phyloP scores from a whole-genome alignment of 163 green algal genomes.

The Chlamydomonas reinhardtii region DNA sequence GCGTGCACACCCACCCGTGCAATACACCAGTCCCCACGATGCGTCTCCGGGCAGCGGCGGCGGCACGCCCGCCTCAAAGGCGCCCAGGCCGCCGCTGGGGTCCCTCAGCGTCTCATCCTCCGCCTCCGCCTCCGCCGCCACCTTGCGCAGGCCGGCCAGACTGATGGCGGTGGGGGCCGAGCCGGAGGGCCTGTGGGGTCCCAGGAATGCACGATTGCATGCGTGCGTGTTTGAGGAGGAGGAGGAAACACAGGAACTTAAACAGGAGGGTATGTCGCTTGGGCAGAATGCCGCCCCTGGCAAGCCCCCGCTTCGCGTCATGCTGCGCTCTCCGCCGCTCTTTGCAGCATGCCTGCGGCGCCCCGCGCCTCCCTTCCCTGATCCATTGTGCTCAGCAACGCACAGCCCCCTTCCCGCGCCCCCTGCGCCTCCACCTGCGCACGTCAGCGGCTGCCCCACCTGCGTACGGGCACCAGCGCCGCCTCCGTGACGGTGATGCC shows the following conservation, averaged over 20 bases:
- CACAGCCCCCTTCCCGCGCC: no score
- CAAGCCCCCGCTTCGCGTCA: no score
- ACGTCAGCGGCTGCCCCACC: neutral
- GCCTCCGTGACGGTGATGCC: constrained; percentile 19
- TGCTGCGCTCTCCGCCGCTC: no score
- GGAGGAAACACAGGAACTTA: no score
- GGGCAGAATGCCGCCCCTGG: no score
- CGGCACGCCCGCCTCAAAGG: constrained; percentile 27
- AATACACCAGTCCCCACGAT: constrained; percentile 26
- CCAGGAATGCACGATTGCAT: no score
- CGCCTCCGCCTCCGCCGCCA: neutral
- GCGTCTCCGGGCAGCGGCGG: constrained; percentile 9
- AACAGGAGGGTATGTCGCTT: no score
- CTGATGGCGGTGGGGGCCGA: constrained; percentile 13
- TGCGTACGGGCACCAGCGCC: constrained; percentile 28
- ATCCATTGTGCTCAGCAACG: no score
- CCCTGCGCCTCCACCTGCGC: no score
- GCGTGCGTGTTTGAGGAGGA: no score
- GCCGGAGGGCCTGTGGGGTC: neutral
- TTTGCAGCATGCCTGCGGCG: no score
- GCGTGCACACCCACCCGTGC: neutral
- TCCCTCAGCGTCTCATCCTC: neutral
- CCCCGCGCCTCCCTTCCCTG: no score
- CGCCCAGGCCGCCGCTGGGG: neutral
- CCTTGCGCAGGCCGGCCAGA: constrained; percentile 8